Conservation (phyloP, 2,329 filamentous ascomycete species). For the Onygena corvina region DNA sequence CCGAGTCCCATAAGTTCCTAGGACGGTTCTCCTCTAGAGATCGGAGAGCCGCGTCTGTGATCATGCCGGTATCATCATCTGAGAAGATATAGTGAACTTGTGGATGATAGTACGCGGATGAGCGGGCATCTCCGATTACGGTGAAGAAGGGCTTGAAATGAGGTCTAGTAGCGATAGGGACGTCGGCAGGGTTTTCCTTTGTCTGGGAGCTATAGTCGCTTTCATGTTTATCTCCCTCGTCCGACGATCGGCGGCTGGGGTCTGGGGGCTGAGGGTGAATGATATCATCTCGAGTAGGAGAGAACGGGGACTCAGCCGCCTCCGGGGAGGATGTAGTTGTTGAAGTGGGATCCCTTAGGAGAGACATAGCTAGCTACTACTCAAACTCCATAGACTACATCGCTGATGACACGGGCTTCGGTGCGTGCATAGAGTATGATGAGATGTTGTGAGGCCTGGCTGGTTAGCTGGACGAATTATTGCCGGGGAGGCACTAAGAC, state of each 20-base stretch:
- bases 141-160: conserved; percentile 74
- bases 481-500: no score
- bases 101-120: conserved; percentile 66
- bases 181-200: neutral
- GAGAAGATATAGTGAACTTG: conserved; percentile 84
- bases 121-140: conserved; percentile 63
- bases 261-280: neutral
- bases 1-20: conserved; percentile 13
- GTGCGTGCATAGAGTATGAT: neutral
- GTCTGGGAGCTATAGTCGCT: neutral
- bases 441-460: no score
- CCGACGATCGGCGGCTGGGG: neutral
- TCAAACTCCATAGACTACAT: conserved; percentile 1
- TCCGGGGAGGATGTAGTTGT: conserved; percentile 22
- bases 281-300: conserved; percentile 1
- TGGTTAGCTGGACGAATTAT: no score
- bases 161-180: conserved; percentile 23
- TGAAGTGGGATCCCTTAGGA: conserved; percentile 21
- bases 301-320: neutral
- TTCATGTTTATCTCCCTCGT: neutral
- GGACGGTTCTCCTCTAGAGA: conserved; percentile 40
- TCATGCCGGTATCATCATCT: conserved; percentile 72
- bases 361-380: conserved; percentile 30
- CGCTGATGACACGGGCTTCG: neutral
- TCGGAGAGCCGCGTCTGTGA: conserved; percentile 53